Conservation (phyloP, 768 basidiomycete genomes). For the Pleurotus pulmonarius region DNA sequence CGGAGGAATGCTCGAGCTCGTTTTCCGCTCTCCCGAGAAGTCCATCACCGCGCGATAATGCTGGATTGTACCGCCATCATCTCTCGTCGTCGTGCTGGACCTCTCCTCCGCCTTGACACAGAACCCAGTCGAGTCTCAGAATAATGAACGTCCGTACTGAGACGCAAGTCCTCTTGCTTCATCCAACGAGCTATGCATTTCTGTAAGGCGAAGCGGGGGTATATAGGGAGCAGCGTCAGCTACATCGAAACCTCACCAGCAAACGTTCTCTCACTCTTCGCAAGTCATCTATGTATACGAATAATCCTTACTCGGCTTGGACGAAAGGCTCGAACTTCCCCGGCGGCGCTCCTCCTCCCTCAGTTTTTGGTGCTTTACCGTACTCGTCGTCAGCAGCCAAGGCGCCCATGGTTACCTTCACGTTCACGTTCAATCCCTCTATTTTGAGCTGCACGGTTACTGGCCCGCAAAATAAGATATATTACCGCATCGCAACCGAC, state of each 20-base stretch:
- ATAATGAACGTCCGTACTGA: background rate
- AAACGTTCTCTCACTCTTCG: background rate
- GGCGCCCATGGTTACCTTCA: slow-evolving; percentile 33
- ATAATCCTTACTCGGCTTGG: background rate
- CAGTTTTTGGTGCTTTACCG: slow-evolving; percentile 10
- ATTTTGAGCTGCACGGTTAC: slow-evolving; percentile 39
- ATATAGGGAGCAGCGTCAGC: background rate
- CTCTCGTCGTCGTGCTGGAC: background rate
- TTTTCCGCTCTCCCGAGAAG: background rate
- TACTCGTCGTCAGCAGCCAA: slow-evolving; percentile 10
- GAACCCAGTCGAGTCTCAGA: background rate
- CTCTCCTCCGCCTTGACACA: background rate
- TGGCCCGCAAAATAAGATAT: slow-evolving; percentile 34
- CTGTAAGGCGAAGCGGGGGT: background rate
- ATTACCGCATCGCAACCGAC: slow-evolving; percentile 38
- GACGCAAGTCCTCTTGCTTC: background rate
- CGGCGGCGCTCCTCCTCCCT: background rate
- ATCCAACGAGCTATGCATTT: background rate
- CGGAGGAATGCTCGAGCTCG: background rate
- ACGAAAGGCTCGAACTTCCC: slow-evolving; percentile 1
- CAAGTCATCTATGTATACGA: background rate
- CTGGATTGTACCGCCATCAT: background rate
- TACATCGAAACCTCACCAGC: background rate
- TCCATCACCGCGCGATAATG: background rate
- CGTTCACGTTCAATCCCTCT: slow-evolving; percentile 34